Evolutionary conservation across 805 yeast genomes (phyloP).

Genomic region (Wickerhamiella azyma): DNA sequence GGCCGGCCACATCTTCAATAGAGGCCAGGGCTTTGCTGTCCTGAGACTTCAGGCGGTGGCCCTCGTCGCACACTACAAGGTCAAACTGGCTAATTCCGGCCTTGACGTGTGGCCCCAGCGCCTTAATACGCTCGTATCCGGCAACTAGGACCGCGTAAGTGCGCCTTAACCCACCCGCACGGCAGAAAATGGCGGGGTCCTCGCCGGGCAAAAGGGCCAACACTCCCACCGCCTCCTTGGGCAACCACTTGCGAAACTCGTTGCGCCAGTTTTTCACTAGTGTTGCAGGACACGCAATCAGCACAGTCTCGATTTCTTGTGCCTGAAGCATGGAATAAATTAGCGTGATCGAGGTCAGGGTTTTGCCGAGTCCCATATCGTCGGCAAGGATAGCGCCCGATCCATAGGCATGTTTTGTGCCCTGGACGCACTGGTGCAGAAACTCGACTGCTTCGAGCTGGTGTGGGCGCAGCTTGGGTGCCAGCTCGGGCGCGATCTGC

Average conservation of each 20-base stretch:
- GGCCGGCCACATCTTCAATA: constrained; percentile 40
- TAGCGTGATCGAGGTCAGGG: constrained; percentile 69
- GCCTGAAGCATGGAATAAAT: constrained; percentile 65
- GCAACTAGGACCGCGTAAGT: constrained; percentile 71
- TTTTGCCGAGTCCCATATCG: constrained; percentile 94
- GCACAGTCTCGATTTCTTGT: constrained; percentile 35
- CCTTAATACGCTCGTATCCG: constrained; percentile 75
- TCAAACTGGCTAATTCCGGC: constrained; percentile 33
- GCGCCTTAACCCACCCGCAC: constrained; percentile 43
- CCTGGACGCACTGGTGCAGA: constrained; percentile 72
- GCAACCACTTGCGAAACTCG: constrained; percentile 86
- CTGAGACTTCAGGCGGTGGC: constrained; percentile 73
- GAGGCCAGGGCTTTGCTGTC: constrained; percentile 59
- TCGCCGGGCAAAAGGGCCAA: constrained; percentile 46
- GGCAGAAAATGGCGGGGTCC: constrained; percentile 29
- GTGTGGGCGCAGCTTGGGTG: constrained; percentile 51
- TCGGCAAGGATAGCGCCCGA: constrained; percentile 85
- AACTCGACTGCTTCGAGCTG: constrained; percentile 76
- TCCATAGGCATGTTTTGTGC: constrained; percentile 34
- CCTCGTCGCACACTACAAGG: constrained; percentile 83
- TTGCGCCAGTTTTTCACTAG: constrained; percentile 73
- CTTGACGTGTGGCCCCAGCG: constrained; percentile 18
- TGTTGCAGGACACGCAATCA: constrained; percentile 87
- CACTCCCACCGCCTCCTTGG: constrained; percentile 47
- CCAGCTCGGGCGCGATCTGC: neutral